Percentiles rank a stretch among this genome's conserved stretches.
phyloP scores from a whole-genome alignment of 176 grass and related monocot species.

The Aechmea fasciata region DNA sequence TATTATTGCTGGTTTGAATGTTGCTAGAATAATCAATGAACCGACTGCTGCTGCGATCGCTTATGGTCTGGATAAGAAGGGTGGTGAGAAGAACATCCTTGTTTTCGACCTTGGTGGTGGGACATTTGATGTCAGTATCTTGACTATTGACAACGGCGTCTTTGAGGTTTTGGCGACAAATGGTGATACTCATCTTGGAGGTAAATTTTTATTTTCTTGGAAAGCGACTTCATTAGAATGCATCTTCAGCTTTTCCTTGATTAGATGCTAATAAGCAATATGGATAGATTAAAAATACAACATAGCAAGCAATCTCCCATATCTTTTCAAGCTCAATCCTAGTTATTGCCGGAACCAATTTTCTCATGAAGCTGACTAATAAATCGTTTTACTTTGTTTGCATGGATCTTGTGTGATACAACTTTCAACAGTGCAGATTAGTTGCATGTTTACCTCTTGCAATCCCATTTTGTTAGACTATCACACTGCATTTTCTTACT shows the following conservation, averaged over 20 bases:
- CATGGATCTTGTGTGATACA: too few species aligned
- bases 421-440: too few species aligned
- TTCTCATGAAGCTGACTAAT: too few species aligned
- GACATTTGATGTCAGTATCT: conserved; percentile 59
- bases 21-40: conserved; percentile 50
- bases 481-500: neutral
- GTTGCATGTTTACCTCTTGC: too few species aligned
- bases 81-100: conserved; percentile 40
- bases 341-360: too few species aligned
- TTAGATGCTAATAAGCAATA: too few species aligned
- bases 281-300: too few species aligned
- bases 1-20: conserved; percentile 48
- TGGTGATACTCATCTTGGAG: conserved; percentile 74
- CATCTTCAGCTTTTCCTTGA: neutral
- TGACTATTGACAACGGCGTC: conserved; percentile 50
- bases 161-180: conserved; percentile 56
- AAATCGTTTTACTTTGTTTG: too few species aligned
- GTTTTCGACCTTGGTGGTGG: conserved; percentile 51
- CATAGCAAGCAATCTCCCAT: too few species aligned
- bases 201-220: conserved; percentile 13
- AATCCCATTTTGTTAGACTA: neutral
- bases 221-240: neutral
- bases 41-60: conserved; percentile 62
- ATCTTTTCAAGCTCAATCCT: neutral
- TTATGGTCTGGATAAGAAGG: conserved; percentile 63